Evolutionary conservation across 805 yeast species (phyloP), one percentile per base, ranked within the genome.

Genomic region (Wickerhamiella azymoides): DNA sequence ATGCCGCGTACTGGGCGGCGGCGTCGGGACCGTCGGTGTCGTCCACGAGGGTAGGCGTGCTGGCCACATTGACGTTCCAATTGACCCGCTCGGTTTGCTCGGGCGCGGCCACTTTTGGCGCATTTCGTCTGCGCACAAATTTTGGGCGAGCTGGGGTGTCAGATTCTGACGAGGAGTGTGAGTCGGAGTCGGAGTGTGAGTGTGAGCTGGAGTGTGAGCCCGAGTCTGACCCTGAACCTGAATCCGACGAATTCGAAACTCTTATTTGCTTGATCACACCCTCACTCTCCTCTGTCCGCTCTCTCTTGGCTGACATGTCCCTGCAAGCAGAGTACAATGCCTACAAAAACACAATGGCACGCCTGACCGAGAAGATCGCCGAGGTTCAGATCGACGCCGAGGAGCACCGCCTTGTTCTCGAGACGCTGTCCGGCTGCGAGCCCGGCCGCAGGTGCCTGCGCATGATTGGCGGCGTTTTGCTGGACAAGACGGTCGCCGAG

Each of bases 381-480:
- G 69, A 68, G 52, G 54, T 68, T n/a, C 68, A 67, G 43, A 45
- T 59, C 39, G 71, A 68, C 39, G 47, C 59, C 26, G 69, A 64
- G 37, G 71, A 68, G 54, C 71, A 68, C 52, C 67, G 66, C 32
- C 64, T 80, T 14, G 92, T 82, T 1, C 55, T 79, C 11, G 72
- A 69, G 17, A 79, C 89, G 1, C 62, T 82, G 26, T 51, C 62
- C 37, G 66, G 63, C 1, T 66, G 76, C 9, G 77, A 78, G 19
- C 50, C 54, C 2, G 76, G 72, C 39, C 74, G 98, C 50, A 78
- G 79, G 58, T 85, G 96, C 57, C 86, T 77, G 65, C 77, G 94
- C 56, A 85, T 92, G 96, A 74, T 89, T 27, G 96, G 96, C 21
- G 93, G 95, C 9, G 94, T 88, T 3, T 69, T 89, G 27, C 82